Evolutionary conservation across 2,329 filamentous ascomycete species (phyloP).

Genomic region (Lojkania enalia): DNA sequence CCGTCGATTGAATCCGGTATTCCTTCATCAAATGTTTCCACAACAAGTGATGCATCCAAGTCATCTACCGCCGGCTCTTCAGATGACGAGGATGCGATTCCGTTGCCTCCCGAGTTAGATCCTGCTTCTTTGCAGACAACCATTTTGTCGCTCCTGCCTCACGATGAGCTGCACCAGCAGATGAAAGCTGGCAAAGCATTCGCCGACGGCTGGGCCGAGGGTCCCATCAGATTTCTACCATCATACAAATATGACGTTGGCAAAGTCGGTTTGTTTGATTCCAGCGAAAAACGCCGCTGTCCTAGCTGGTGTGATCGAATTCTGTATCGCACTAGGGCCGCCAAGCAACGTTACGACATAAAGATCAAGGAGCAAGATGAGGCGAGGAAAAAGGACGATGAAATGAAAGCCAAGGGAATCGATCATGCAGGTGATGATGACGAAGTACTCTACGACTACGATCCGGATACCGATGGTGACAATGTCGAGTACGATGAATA

Average conservation of each 20-base stretch:
- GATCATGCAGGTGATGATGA: constrained; percentile 76
- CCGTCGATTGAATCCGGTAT: constrained; percentile 13
- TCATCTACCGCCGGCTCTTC: constrained; percentile 5
- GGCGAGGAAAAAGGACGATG: constrained; percentile 73
- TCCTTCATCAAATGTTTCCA: constrained; percentile 16
- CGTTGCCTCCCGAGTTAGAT: constrained; percentile 62
- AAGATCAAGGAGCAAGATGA: constrained; percentile 66
- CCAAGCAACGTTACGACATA: constrained; percentile 68
- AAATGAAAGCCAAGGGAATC: constrained; percentile 80
- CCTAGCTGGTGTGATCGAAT: constrained; percentile 98
- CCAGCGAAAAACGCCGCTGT: constrained; percentile 88
- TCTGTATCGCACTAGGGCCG: constrained; percentile 75
- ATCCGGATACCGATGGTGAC: constrained; percentile 76
- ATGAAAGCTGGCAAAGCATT: constrained; percentile 79
- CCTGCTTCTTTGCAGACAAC: constrained; percentile 88
- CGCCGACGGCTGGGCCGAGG: constrained; percentile 90
- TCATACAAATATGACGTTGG: constrained; percentile 98
- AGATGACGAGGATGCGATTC: constrained; percentile 16
- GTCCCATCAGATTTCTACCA: constrained; percentile 82
- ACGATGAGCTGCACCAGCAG: constrained; percentile 80
- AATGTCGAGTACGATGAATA: constrained; percentile 50
- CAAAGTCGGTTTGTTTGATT: constrained; percentile 89
- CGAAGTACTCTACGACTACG: constrained; percentile 84
- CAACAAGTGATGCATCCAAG: constrained; percentile 23
- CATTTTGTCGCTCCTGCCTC: constrained; percentile 79